Evolutionary conservation across 257 asterid genomes (phyloP), one percentile per base, ranked within the genome.

Genomic region (Nicotiana sylvestris): DNA sequence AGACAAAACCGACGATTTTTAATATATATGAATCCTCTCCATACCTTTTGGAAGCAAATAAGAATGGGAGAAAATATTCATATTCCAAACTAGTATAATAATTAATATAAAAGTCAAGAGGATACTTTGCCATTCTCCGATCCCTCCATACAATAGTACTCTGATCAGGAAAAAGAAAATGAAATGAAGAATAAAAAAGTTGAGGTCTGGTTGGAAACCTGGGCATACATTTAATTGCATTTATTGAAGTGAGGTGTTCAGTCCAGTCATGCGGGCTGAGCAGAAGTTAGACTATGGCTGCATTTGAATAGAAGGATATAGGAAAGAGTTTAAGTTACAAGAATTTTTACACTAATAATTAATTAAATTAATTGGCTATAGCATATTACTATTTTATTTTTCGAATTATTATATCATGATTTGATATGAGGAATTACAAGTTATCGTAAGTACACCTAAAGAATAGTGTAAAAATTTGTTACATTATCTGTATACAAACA

Each of bases 1-100:
- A 49, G 18, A 25, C 29, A 49, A 12, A 74, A 27, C 2, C 13
- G 53, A 15, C 2, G 6, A 25, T 39, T 4, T 25, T 4, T 49
- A 46, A 74, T 74, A 46, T 58, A 58, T 74, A 74, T 74, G 43
- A 3, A 74, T 74, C 33, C 27, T 49, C 43, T 74, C 62, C 80
- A 27, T 74, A 27, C 16, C n/a, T 74, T 74, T 49, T 76, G 80
- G 80, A 76, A 76, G 27, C 80, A 76, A 61, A 76, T n/a, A 76
- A 27, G 64, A 76, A 76, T 27, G 80, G 80, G 43, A 51, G 9
- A 51, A 74, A 76, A 46, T 25, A 46, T 12, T 9, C 32, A 46
- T 3, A 61, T 43, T 53, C 2, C 27, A 7, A 51, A 51, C 5
- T 51, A 51, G 16, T 25, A 43, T 33, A 15, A 35, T 17, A 43